Conservation (phyloP, 331 rosid genomes). For the Malus hybrid region DNA sequence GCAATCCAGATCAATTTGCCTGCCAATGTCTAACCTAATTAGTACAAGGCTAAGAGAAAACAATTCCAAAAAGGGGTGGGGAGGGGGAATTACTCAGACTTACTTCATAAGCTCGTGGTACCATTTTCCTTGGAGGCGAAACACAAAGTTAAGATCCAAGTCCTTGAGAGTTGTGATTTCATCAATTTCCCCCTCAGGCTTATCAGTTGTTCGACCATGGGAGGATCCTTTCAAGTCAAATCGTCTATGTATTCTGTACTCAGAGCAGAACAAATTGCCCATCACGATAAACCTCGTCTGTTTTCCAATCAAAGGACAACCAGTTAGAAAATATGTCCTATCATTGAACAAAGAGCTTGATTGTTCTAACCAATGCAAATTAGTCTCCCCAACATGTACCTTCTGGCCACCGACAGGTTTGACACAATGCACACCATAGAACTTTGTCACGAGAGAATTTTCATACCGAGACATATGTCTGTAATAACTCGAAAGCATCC, state of each 20-base stretch:
- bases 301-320: slow-evolving; percentile 7
- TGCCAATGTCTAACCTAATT: slow-evolving; percentile 26
- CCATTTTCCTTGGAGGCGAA: slow-evolving; percentile 75
- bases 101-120: slow-evolving; percentile 73
- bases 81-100: slow-evolving; percentile 5
- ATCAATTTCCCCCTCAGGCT: slow-evolving; percentile 85
- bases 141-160: slow-evolving; percentile 85
- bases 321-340: slow-evolving; percentile 2
- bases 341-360: background rate
- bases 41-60: background rate
- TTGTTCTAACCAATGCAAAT: background rate
- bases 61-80: background rate
- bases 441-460: slow-evolving; percentile 88
- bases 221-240: slow-evolving; percentile 97
- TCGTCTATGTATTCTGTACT: slow-evolving; percentile 86
- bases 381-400: slow-evolving; percentile 38
- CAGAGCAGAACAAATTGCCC: slow-evolving; percentile 99
- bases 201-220: slow-evolving; percentile 84
- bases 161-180: slow-evolving; percentile 98
- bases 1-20: slow-evolving; percentile 87
- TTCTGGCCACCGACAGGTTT: slow-evolving; percentile 94
- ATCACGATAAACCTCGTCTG: slow-evolving; percentile 92
- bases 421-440: slow-evolving; percentile 95
- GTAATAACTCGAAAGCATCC: slow-evolving; percentile 91
- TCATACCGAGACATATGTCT: slow-evolving; percentile 68